Conservation (phyloP, 371 early-diverging fungal genomes). For the Mucor irregularis region DNA sequence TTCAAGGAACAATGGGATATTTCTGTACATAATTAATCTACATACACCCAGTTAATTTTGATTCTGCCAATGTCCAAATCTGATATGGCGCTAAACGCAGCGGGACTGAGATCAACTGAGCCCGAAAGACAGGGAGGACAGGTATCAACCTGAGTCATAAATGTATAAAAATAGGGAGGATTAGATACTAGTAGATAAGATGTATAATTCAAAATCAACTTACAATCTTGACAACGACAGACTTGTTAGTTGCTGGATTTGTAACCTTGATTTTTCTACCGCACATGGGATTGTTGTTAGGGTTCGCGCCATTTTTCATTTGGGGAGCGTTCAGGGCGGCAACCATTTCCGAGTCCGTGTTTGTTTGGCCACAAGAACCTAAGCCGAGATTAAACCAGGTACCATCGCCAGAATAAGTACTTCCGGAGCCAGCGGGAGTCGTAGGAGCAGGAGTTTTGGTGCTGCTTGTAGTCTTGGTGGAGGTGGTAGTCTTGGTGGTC, state of each 20-base stretch:
- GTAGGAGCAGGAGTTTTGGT: not conserved
- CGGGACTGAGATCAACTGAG: conserved; percentile 39
- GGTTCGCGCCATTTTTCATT: conserved; percentile 37
- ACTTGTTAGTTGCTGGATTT: conserved; percentile 29
- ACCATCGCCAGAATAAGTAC: conserved; percentile 34
- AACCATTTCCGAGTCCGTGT: conserved; percentile 25
- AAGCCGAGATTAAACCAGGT: conserved; percentile 34
- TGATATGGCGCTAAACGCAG: conserved; percentile 45
- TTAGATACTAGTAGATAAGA: too few relatives aligned
- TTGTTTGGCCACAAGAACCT: conserved; percentile 35
- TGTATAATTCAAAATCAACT: too few relatives aligned
- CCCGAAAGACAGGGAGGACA: conserved; percentile 25
- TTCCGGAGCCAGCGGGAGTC: not conserved
- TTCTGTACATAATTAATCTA: too few relatives aligned
- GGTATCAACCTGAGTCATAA: conserved; percentile 22
- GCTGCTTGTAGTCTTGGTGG: not conserved
- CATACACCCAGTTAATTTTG: conserved; percentile 35
- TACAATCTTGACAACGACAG: conserved; percentile 32
- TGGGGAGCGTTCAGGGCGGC: conserved; percentile 41
- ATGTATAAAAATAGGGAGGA: conserved; percentile 27
- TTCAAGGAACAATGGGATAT: too few relatives aligned
- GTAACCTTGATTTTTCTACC: conserved; percentile 17
- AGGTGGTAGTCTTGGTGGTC: not conserved
- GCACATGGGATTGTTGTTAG: conserved; percentile 36
- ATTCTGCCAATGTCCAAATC: conserved; percentile 35